Evolutionary conservation across 768 basidiomycete genomes (phyloP), one percentile per base, ranked within the genome.

Genomic region (Leccinellum rugosiceps): DNA sequence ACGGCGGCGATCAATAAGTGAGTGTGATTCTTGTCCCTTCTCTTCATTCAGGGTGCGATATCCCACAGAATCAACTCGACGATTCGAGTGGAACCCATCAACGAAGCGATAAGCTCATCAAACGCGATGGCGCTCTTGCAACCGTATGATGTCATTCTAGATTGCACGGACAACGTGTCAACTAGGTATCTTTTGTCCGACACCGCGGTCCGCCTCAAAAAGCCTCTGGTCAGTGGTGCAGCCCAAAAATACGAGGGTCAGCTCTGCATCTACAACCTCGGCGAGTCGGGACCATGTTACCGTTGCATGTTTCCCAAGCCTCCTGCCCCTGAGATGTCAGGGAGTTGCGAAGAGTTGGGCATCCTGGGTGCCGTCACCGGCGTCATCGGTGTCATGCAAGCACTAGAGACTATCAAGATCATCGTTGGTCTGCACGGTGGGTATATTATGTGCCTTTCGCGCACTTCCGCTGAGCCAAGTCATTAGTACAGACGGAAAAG

Each of bases 181-280:
- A 94, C 94, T 0, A 88, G 97, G 6, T 98, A 98, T 72, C 83
- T 98, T 19, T 80, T 99, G 52, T 94, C 92, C 25, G 95, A 98
- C 69, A 83, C 84, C 1, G 84, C 90, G 15, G 90, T 94, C 38
- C 76, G 75, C 1, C 80, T 94, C 2, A 74, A 76, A n/a, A 90
- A 86, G 48, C 89, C 92, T 14, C 85, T 98, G 38, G 87, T 98
- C 35, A 92, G 90, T 56, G 96, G 96, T 8, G 97, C 95, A 2
- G 97, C 97, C 0, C 92, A 92, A 67, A 83, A 83, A 64, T 88
- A 81, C 63, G 90, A 92, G 58, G 92, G 92, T 0, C 92, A 93
- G 68, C 78, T 94, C 6, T 87, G 83, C 65, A 76, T 82, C 14
- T 94, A 91, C 69, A 91, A 92, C 66, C 72, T 86, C 4, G 83